A percentile compares a stretch with the other conserved stretches of the same genome.
Conservation (phyloP, 2,329 filamentous ascomycete genomes). For the Aspergillus floridensis region DNA sequence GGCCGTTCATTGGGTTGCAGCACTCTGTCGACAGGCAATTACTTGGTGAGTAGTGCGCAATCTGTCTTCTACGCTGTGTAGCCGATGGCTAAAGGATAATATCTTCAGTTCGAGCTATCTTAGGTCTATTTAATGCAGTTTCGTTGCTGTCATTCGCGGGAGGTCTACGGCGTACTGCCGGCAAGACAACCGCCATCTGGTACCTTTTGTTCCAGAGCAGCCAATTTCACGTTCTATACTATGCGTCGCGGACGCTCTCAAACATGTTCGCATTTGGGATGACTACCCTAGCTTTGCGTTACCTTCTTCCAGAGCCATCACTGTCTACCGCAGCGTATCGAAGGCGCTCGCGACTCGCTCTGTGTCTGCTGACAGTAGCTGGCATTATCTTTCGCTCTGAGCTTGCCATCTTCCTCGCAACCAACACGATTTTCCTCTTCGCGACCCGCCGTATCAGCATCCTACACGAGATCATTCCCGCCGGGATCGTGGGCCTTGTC, state of each 20-base stretch:
- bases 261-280: constrained; percentile 95
- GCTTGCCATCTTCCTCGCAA: constrained; percentile 73
- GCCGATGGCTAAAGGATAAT: neutral
- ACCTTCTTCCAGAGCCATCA: constrained; percentile 47
- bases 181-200: constrained; percentile 69
- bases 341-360: constrained; percentile 59
- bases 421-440: constrained; percentile 65
- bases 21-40: constrained; percentile 58
- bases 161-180: constrained; percentile 66
- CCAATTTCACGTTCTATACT: constrained; percentile 93
- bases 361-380: constrained; percentile 74
- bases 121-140: constrained; percentile 73
- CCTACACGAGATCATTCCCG: constrained; percentile 56
- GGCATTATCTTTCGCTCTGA: constrained; percentile 88
- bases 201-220: constrained; percentile 73
- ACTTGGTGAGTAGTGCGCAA: constrained; percentile 45
- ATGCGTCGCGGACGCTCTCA: constrained; percentile 84
- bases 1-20: constrained; percentile 61
- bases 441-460: constrained; percentile 54
- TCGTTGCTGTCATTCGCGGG: constrained; percentile 65
- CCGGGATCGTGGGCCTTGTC: constrained; percentile 64
- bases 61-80: neutral
- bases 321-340: constrained; percentile 23
- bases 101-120: constrained; percentile 63
- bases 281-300: constrained; percentile 45